Percentiles rank a stretch among this genome's conserved stretches.
Evolutionary conservation across 768 basidiomycete genomes (phyloP).

Genomic region (Phlebiopsis gigantea): DNA sequence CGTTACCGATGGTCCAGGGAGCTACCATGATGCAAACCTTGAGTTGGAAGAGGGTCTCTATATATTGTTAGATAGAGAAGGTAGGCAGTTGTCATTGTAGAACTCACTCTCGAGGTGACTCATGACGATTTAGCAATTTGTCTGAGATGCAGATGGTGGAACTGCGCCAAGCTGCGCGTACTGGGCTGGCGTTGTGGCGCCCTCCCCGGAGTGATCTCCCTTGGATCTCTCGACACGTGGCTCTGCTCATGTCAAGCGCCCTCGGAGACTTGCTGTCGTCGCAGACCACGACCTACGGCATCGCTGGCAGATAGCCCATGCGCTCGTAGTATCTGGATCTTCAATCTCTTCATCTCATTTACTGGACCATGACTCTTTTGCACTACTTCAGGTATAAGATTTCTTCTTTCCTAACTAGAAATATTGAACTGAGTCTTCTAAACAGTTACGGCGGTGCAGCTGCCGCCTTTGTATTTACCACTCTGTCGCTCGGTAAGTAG

Average conservation of each 20-base stretch:
- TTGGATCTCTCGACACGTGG: not conserved
- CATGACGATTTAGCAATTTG: constrained; percentile 8
- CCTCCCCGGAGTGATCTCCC: not conserved
- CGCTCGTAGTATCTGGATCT: constrained; percentile 9
- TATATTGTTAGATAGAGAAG: constrained; percentile 25
- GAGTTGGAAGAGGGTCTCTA: constrained; percentile 98
- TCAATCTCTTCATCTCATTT: not conserved
- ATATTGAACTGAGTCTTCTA: no score
- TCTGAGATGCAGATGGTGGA: not conserved
- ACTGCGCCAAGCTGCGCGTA: constrained; percentile 2
- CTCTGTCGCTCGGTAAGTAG: constrained; percentile 76
- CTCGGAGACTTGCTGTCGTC: not conserved
- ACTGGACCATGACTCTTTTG: constrained; percentile 42
- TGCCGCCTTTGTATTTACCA: constrained; percentile 85
- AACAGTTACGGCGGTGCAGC: constrained; percentile 68
- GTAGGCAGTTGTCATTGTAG: not conserved
- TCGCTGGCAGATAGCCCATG: constrained; percentile 1
- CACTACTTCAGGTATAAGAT: constrained; percentile 67
- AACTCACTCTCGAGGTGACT: constrained; percentile 87
- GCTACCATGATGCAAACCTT: constrained; percentile 50
- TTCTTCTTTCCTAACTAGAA: no score
- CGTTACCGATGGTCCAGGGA: not conserved
- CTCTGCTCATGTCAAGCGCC: not conserved
- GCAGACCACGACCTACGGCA: not conserved
- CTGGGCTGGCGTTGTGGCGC: not conserved